These are phyloP conservation scores for Neurospora crassa DNA, from an alignment of 2,329 filamentous ascomycete genomes.

Conservation along the genomic window DNA sequence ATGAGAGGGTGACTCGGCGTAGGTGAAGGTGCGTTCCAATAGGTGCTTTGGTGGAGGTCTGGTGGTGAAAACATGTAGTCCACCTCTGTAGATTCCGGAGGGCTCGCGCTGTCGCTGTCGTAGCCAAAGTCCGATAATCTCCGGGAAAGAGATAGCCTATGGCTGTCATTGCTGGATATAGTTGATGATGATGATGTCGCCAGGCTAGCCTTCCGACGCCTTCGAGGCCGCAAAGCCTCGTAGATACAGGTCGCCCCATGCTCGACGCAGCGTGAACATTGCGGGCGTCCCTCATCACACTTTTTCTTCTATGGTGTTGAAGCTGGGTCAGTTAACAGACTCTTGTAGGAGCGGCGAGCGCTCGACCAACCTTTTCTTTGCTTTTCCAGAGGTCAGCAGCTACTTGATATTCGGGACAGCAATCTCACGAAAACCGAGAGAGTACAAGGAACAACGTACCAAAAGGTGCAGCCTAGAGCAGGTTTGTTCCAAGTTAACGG, in stretches of 20 bases:
- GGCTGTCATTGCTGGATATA: neutral
- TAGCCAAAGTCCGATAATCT: constrained; percentile 14
- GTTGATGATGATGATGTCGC: neutral
- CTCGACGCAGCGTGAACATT: constrained; percentile 41
- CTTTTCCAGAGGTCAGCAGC: constrained; percentile 20
- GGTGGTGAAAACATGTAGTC: neutral
- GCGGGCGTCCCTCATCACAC: constrained; percentile 43
- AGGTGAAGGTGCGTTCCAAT: neutral
- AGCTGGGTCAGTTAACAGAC: neutral
- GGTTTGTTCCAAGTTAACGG: constrained; percentile 6
- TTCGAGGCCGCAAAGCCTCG: constrained; percentile 35
- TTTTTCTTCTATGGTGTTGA: constrained; percentile 41
- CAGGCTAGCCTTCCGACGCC: constrained; percentile 23
- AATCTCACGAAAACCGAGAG: neutral
- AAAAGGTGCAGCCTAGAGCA: constrained; percentile 38
- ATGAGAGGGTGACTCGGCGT: neutral
- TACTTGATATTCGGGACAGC: neutral
- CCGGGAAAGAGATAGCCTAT: neutral
- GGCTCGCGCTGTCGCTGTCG: constrained; percentile 5
- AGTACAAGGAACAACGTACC: constrained; percentile 29
- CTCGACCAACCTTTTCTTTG: constrained; percentile 42
- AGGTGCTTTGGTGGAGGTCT: neutral
- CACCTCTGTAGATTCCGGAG: neutral
- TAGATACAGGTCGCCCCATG: constrained; percentile 39
- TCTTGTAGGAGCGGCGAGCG: neutral